Base-by-base conservation (phyloP, 768 basidiomycete species). In the Boletus edulis region DNA sequence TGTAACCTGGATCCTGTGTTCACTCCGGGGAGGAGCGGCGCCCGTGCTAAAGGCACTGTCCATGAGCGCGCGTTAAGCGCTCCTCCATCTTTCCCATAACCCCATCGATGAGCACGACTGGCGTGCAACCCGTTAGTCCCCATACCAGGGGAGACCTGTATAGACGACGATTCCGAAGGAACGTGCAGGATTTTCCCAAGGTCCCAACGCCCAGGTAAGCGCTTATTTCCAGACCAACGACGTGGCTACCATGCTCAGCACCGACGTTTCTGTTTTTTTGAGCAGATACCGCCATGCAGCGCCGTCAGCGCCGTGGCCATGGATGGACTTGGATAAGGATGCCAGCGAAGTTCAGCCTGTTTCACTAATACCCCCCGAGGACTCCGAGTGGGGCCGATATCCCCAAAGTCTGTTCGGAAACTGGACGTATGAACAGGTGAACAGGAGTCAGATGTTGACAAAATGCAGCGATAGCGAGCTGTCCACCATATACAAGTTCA, bases 391-490 rank as follows among this genome's bases (percentile, higher is more conserved):
- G 76, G n/a, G 52, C 6, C 57, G 59, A 49, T 84, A 83, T 58
- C 81, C 83, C 0, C 78, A 81, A 57, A 73, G 72, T 4, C 63
- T 77, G 2, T 84, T 79, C 60, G 72, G 73, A 10, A 85, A 83
- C 58, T 84, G 84, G 83, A 81, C 78, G 0, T 60, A 51, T 7
- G 66, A 64, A 6, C 81, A 83, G 53, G 71, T 77, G 38, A 17
- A 49, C 35, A 67, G 67, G 52, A 73, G 75, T 49, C 62, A 65
- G 49, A 75, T 78, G 59, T 42, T 71, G 51, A 58, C 48, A 6
- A 60, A 46, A 41, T 68, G 60, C 22, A 52, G 56, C 20, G 42
- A 59, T 34, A 27, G 29, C n/a, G 48, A 60, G 22, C 18, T 27
- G 22, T 71, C 64, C 8, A 51, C 46, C 5, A 22, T 72, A 8